Conservation (phyloP, 2,329 filamentous ascomycete genomes). For the Stagonosporopsis chrysanthemi region DNA sequence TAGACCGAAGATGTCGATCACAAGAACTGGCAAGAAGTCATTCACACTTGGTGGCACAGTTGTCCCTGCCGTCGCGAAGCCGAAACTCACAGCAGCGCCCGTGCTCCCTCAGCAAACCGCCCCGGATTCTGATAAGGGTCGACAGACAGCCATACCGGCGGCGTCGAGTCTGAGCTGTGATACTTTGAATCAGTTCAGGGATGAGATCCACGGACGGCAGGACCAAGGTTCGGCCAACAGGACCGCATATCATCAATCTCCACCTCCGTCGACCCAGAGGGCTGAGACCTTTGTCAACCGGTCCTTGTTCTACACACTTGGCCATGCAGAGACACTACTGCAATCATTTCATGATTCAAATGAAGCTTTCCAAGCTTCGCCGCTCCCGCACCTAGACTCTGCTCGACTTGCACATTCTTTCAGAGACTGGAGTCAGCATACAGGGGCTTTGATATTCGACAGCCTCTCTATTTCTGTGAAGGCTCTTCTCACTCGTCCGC, state of each 20-base stretch:
- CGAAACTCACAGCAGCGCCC: not conserved
- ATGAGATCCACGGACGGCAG: constrained; percentile 27
- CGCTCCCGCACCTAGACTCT: constrained; percentile 47
- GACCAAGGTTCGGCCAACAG: constrained; percentile 21
- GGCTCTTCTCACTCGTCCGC: constrained; percentile 46
- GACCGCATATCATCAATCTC: constrained; percentile 31
- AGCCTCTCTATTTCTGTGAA: constrained; percentile 44
- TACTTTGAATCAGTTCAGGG: constrained; percentile 41
- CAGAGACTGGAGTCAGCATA: constrained; percentile 42
- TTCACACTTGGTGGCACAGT: constrained; percentile 24
- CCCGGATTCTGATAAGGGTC: not conserved
- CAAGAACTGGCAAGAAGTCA: constrained; percentile 32
- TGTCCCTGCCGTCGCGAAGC: not conserved
- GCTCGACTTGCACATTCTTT: constrained; percentile 41
- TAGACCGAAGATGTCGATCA: constrained; percentile 20
- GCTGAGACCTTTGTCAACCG: constrained; percentile 39
- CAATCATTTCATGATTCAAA: constrained; percentile 44
- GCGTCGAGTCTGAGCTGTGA: constrained; percentile 37
- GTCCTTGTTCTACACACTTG: constrained; percentile 45
- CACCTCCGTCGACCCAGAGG: constrained; percentile 22
- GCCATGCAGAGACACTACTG: constrained; percentile 43
- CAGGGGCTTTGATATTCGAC: constrained; percentile 48
- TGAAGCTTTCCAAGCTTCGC: constrained; percentile 35
- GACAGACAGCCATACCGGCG: constrained; percentile 23
- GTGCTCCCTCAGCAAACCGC: not conserved